phyloP scores from a whole-genome alignment of 2,329 filamentous ascomycete genomes.

The Pestalotiopsis sp. region DNA sequence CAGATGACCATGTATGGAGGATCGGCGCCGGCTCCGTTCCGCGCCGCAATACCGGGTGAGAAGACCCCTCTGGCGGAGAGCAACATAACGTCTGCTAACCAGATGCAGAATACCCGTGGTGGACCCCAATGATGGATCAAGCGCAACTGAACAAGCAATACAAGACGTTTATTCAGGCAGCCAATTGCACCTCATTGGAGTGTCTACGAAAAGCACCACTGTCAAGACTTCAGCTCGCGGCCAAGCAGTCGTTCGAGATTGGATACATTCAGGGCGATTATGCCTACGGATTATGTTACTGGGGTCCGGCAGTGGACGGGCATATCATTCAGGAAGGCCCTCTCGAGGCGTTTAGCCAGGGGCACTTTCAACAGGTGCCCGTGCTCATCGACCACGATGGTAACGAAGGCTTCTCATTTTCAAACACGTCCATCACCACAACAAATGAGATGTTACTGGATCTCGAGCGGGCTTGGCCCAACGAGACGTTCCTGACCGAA shows the following conservation, averaged over 20 bases:
- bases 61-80: neutral
- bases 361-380: slow-evolving; percentile 24
- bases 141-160: neutral
- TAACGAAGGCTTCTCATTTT: slow-evolving; percentile 36
- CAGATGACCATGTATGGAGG: neutral
- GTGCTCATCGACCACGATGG: slow-evolving; percentile 39
- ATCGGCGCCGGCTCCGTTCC: neutral
- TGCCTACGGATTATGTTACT: slow-evolving; percentile 36
- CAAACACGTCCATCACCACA: slow-evolving; percentile 5
- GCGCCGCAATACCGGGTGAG: neutral
- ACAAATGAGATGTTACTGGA: neutral
- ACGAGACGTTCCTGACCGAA: neutral
- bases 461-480: neutral
- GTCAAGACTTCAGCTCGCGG: neutral
- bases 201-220: neutral
- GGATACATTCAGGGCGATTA: slow-evolving; percentile 44
- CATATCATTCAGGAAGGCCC: neutral
- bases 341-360: neutral
- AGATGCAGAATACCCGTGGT: neutral
- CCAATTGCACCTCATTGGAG: neutral
- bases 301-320: neutral
- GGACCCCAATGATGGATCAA: neutral
- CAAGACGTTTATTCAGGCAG: neutral
- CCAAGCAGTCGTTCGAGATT: slow-evolving; percentile 19
- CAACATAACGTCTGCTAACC: neutral